Base-by-base conservation (phyloP, 768 basidiomycete genomes). In the Boletales sp. region DNA sequence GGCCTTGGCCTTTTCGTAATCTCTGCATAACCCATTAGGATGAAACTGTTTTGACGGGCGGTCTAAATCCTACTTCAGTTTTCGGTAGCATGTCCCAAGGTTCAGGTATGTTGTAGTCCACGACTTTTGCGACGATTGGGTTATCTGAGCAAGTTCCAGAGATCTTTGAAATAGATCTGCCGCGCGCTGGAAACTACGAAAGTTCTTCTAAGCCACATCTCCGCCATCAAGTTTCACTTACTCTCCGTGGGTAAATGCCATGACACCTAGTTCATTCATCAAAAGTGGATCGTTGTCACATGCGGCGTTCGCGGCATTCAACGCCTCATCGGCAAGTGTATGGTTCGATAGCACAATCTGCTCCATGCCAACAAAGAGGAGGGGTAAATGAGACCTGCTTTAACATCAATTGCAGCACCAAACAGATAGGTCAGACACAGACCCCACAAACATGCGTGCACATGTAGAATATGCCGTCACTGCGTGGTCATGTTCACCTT, bases 401-500 rank as follows among this genome's bases (percentile, higher is more conserved):
- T 28, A 30, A n/a, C n/a, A 46, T 62, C n/a, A 59, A 46, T 41
- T 18, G 47, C 36, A 43, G 25, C n/a, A 21, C 30, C 31, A 28
- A 38, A 42, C 14, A 36, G 15, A 15, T 25, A 38, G 31, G n/a
- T 44, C 36, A 35, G n/a, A 39, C 11, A 59, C 79, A 45, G 63
- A 94, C 90, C 95, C 96, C 51, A 87, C 89, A 65, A 97, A 97
- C 76, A 98, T 86, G 33, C 95, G 76, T 5, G 93, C 90, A 50
- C 92, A 94, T 0, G 96, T 98, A 19, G 95, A 97, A 68, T 99
- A 99, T 2, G 96, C 95, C 0, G 93, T 97, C 40, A 98, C 91
- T 3, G 96, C 95, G 61, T 97, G 94, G 59, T 98, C 95, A 72
- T 98, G 96, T 66, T 99, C 96, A 14, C 94, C 94, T 67, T 99